Percentiles rank a stretch among this genome's conserved stretches.
Evolutionary conservation across 2,329 filamentous ascomycete species (phyloP).

Genomic region (Monosporascus cannonballus): DNA sequence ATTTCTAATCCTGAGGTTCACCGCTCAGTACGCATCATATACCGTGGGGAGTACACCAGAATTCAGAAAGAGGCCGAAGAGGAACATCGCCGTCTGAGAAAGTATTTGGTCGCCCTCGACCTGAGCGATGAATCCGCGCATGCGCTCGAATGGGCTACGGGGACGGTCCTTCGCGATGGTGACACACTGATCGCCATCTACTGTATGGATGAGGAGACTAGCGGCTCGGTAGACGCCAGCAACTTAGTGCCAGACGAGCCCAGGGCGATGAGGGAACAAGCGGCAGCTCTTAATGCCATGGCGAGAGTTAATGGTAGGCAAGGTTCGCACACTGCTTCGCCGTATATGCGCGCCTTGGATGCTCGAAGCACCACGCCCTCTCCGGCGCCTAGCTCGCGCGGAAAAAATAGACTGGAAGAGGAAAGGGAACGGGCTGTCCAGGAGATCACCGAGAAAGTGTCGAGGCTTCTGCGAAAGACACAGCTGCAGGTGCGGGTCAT

Average conservation of each 20-base stretch:
- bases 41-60: conserved; percentile 76
- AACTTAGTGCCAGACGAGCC: conserved; percentile 64
- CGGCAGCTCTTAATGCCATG: conserved; percentile 63
- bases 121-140: conserved; percentile 91
- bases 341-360: conserved; percentile 30
- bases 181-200: conserved; percentile 92
- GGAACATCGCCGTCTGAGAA: conserved; percentile 71
- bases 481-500: conserved; percentile 87
- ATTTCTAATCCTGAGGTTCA: conserved; percentile 69
- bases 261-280: conserved; percentile 70
- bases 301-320: conserved; percentile 31
- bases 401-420: conserved; percentile 59
- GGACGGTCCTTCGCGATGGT: conserved; percentile 87
- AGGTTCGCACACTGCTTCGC: conserved; percentile 27
- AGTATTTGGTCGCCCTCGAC: conserved; percentile 94
- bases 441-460: conserved; percentile 75
- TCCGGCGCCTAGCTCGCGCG: conserved; percentile 43
- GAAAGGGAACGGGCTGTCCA: conserved; percentile 78
- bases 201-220: conserved; percentile 83
- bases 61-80: conserved; percentile 74
- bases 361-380: conserved; percentile 31
- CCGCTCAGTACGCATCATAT: conserved; percentile 81
- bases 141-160: conserved; percentile 95
- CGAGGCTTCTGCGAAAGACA: conserved; percentile 85
- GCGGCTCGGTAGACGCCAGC: conserved; percentile 42